Conservation (phyloP, 2,329 filamentous ascomycete species). For the Calonectria henricotiae region DNA sequence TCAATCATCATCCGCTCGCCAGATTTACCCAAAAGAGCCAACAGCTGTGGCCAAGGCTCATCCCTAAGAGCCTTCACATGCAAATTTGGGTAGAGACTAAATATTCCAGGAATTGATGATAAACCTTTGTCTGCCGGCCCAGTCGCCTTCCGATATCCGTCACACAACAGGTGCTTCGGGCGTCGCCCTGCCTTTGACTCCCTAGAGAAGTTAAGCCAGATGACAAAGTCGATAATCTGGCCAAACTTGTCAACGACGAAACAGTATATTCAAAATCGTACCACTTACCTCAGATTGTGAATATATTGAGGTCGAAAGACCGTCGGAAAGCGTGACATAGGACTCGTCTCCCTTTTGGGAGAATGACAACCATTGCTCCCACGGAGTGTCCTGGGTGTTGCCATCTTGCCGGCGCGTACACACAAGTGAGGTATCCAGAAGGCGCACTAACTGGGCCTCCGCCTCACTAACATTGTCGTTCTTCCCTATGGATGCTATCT, state of each 20-base stretch:
- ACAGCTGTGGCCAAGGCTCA: conserved; percentile 82
- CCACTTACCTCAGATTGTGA: conserved; percentile 75
- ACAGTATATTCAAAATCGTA: conserved; percentile 21
- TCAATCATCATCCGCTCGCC: conserved; percentile 85
- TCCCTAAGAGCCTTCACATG: conserved; percentile 80
- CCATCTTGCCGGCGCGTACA: conserved; percentile 63
- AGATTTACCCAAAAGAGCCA: conserved; percentile 81
- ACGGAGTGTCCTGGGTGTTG: conserved; percentile 60
- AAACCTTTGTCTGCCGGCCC: conserved; percentile 52
- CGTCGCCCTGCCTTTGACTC: conserved; percentile 63
- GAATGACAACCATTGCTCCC: conserved; percentile 73
- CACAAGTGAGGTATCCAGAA: conserved; percentile 82
- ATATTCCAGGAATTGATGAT: conserved; percentile 77
- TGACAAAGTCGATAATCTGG: conserved; percentile 83
- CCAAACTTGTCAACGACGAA: conserved; percentile 39
- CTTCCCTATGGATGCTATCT: conserved; percentile 66
- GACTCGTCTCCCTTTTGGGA: conserved; percentile 76
- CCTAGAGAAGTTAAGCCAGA: conserved; percentile 83
- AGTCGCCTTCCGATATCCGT: conserved; percentile 79
- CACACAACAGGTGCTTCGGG: conserved; percentile 84
- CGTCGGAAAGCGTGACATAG: conserved; percentile 68
- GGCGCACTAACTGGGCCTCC: conserved; percentile 65
- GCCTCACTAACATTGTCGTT: conserved; percentile 49
- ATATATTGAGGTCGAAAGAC: conserved; percentile 63
- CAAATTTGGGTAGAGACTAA: conserved; percentile 77